These are phyloP conservation scores for Sherardia arvensis DNA, from an alignment of 257 asterid genomes.

Conservation along the genomic window DNA sequence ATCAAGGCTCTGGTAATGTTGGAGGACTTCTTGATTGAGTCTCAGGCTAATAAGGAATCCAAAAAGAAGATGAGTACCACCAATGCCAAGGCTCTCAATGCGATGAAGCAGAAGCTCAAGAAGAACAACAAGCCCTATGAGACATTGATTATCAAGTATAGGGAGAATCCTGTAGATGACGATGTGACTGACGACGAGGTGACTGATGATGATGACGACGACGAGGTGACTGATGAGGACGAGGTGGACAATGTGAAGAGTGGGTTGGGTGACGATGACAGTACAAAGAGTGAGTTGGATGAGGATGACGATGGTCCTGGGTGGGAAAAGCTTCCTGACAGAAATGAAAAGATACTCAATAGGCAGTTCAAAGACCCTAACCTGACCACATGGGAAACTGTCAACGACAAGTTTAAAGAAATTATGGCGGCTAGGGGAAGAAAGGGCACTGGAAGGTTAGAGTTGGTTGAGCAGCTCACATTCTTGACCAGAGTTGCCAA, in stretches of 20 bases:
- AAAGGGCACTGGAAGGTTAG: constrained; percentile 89
- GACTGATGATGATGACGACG: constrained; percentile 30
- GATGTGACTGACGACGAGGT: constrained; percentile 64
- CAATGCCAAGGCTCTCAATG: constrained; percentile 88
- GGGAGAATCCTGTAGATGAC: constrained; percentile 77
- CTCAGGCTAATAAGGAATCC: constrained; percentile 86
- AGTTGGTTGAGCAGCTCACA: constrained; percentile 90
- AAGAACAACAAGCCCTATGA: constrained; percentile 84
- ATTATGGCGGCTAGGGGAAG: constrained; percentile 85
- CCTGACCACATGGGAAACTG: constrained; percentile 87
- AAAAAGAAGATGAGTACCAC: constrained; percentile 97
- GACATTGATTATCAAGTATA: constrained; percentile 61
- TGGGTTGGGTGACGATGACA: constrained; percentile 26
- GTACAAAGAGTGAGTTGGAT: no score
- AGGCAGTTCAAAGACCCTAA: constrained; percentile 92
- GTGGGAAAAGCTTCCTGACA: constrained; percentile 79
- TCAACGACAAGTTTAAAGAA: constrained; percentile 90
- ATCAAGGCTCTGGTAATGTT: constrained; percentile 87
- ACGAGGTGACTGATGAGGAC: constrained; percentile 31
- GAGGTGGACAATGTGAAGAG: no score
- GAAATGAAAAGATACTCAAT: constrained; percentile 86
- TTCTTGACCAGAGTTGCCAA: constrained; percentile 84
- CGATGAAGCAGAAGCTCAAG: constrained; percentile 94
- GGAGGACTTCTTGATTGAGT: constrained; percentile 78
- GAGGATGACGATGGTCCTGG: constrained; percentile 43